phyloP scores from a whole-genome alignment of 441 rosid genomes.

The Populus hybrid region DNA sequence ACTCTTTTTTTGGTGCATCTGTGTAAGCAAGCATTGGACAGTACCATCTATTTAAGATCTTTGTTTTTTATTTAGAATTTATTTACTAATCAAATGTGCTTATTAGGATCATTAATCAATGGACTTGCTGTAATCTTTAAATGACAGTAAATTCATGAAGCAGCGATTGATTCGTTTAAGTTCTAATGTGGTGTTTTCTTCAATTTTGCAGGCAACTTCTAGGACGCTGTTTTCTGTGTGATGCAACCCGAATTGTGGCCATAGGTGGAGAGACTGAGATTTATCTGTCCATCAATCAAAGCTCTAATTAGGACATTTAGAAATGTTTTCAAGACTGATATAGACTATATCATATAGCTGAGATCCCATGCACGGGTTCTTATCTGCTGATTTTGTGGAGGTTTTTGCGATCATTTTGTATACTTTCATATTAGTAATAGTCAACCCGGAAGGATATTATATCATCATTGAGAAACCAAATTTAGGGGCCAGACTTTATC shows the following conservation, averaged over 20 bases:
- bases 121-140: background rate
- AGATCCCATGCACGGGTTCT: background rate
- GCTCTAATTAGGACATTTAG: background rate
- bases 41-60: background rate
- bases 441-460: background rate
- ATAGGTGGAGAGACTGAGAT: constrained; percentile 73
- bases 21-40: background rate
- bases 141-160: background rate
- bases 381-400: background rate
- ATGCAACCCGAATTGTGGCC: constrained; percentile 67
- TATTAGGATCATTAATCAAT: background rate
- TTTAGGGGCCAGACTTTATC: background rate
- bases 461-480: background rate
- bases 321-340: background rate
- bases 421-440: background rate
- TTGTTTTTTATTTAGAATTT: background rate
- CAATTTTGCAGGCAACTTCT: constrained; percentile 66
- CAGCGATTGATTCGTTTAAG: background rate
- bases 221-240: constrained; percentile 88
- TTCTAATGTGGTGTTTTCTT: background rate
- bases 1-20: background rate
- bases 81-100: background rate
- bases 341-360: background rate
- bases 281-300: background rate
- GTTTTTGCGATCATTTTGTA: background rate